Base-by-base conservation (phyloP, 768 basidiomycete genomes). In the Lentinus tigrinus region DNA sequence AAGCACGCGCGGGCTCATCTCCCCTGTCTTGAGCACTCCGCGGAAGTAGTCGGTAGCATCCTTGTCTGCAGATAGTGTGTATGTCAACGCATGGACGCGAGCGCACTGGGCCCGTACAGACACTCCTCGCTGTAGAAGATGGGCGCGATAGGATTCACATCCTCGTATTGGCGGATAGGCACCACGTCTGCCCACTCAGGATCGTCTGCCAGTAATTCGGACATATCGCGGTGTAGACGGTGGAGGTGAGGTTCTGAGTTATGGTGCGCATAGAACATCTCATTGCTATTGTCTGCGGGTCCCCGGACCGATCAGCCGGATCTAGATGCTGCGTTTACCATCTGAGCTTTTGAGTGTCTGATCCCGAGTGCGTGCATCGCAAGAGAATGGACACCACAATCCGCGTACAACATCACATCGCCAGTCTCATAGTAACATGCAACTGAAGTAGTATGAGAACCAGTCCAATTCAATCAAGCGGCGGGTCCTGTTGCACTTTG, bases 31-130 rank as follows among this genome's bases (percentile, higher is more conserved):
- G 42, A 91, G 82, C 58, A 98, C 80, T 0, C 85, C 94, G 51
- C 96, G 87, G 69, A 98, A 95, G 73, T 95, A 95, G 66, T 91
- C 84, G 55, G 95, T 95, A 1, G 91, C 93, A 74, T 96, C 94
- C 62, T 87, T 90, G 75, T 98, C 95, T 98, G 63, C 52, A 54
- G 36, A 19, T 39, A 27, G 54, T 10, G 23, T 36, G 28, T 46
- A 39, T 43, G 24, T 52, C 40, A 56, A 62, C 37, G 38, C 36
- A 19, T 40, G 43, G 19, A 52, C 42, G 50, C 51, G 52, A 55
- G 50, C 21, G 63, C 47, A 42, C 21, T 43, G 53, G 48, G 57
- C 54, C 40, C 58, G 62, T 58, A 61, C 67, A 57, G 53, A 71
- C 96, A 99, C 78, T 94, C 88, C 38, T 78, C 77, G 3, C 85